Evolutionary conservation across 1,139 yeast genomes (phyloP), one percentile per base, ranked within the genome.

Genomic region (Dujonia santamariae): DNA sequence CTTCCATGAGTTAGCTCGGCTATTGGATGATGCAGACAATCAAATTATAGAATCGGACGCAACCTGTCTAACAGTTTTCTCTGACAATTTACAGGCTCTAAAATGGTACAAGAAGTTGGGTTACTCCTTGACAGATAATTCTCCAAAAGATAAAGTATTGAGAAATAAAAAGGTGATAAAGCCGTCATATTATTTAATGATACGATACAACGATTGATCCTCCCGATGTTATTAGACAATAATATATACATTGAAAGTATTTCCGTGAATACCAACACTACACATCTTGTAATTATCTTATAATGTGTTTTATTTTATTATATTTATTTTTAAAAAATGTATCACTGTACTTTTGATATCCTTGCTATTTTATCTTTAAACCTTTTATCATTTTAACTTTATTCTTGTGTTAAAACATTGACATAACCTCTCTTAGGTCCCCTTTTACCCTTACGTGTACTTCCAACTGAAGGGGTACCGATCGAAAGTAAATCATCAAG

Each of bases 361-460:
- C 9, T 20, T 11, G 23, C 7, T n/a, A 7, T 12, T 7, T 13
- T n/a, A 7, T 24, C 26, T 24, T 15, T 26, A 13, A 11, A 15
- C 16, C 30, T 17, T 26, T n/a, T 15, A 26, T 15, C 28, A 15
- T 13, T 26, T 27, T 7, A 19, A 12, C 16, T 15, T 29, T 29
- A 19, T 9, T 29, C 32, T 42, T 60, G 63, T 41, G 71, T 78
- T 79, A 85, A 73, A 7, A 86, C 87, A 53, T 85, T 88, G 28
- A 85, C 90, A 54, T 86, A 86, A 4, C 85, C 78, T 55, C 80
- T 72, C 37, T 85, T 73, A 4, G 79, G 78, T n/a, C 83, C 85
- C 48, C 88, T 72, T 44, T 78, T 80, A 11, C 69, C 61, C 46
- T 70, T 74, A 46, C 81, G 72, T 34, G 72, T 59, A 24, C 71